Conservation (phyloP, 768 basidiomycete genomes). For the Leccinum longicurvipes region DNA sequence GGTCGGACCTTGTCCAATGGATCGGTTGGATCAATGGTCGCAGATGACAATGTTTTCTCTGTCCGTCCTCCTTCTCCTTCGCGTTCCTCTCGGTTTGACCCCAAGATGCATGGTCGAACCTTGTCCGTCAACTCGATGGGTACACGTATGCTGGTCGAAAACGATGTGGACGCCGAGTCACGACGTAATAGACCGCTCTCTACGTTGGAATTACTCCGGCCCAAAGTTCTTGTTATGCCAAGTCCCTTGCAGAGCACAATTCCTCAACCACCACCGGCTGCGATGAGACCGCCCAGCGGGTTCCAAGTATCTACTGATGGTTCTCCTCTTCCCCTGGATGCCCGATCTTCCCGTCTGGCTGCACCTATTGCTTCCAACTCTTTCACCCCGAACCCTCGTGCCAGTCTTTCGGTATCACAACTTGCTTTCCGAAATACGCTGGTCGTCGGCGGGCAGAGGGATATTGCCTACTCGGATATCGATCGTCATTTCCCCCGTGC, state of each 20-base stretch:
- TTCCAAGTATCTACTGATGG: constrained; percentile 68
- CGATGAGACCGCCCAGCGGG: constrained; percentile 44
- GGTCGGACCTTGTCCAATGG: constrained; percentile 44
- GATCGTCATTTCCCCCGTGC: constrained; percentile 66
- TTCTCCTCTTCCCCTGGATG: constrained; percentile 65
- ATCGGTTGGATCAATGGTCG: constrained; percentile 40
- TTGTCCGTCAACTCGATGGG: constrained; percentile 65
- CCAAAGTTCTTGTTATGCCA: constrained; percentile 94
- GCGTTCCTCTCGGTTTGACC: constrained; percentile 73
- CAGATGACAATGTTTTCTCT: constrained; percentile 63
- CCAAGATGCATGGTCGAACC: constrained; percentile 67
- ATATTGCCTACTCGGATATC: constrained; percentile 59
- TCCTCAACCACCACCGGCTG: constrained; percentile 32
- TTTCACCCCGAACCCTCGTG: constrained; percentile 75
- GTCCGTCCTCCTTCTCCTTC: constrained; percentile 59
- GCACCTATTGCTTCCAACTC: constrained; percentile 54
- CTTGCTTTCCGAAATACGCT: constrained; percentile 84
- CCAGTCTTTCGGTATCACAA: constrained; percentile 72
- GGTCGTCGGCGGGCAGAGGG: constrained; percentile 62
- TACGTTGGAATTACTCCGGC: constrained; percentile 75
- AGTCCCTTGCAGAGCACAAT: constrained; percentile 66
- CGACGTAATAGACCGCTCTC: constrained; percentile 60
- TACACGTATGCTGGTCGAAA: constrained; percentile 58
- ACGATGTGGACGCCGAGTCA: constrained; percentile 39
- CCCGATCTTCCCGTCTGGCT: constrained; percentile 52